Evolutionary conservation across 2,329 filamentous ascomycete genomes (phyloP).

Genomic region (Zasmidium citrigriseum): DNA sequence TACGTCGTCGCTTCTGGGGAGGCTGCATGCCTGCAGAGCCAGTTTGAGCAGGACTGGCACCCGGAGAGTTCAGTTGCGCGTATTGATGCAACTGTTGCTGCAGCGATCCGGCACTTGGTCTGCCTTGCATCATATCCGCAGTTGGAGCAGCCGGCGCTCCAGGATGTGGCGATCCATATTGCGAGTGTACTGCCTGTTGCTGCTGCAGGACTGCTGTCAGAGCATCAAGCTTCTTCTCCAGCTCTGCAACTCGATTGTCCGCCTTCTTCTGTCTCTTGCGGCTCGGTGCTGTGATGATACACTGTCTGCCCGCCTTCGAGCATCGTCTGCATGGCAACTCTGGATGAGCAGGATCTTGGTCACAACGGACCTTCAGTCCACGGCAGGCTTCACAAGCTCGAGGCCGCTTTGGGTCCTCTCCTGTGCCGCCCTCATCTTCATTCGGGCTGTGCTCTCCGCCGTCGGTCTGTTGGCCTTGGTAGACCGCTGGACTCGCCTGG

Average conservation of each 20-base stretch:
- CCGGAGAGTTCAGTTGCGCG: neutral
- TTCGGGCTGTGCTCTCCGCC: conserved; percentile 17
- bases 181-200: conserved; percentile 29
- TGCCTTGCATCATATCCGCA: conserved; percentile 19
- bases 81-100: conserved; percentile 13
- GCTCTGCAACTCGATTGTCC: conserved; percentile 82
- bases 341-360: conserved; percentile 65
- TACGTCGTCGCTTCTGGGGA: conserved; percentile 28
- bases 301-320: conserved; percentile 74
- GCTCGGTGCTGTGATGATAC: conserved; percentile 72
- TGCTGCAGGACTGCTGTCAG: conserved; percentile 78
- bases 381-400: conserved; percentile 52
- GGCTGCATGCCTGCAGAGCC: conserved; percentile 19
- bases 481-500: conserved; percentile 23
- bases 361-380: conserved; percentile 70
- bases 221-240: conserved; percentile 91
- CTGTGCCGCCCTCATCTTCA: conserved; percentile 13
- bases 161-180: conserved; percentile 16
- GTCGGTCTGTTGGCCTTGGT: conserved; percentile 9
- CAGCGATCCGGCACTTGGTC: conserved; percentile 7
- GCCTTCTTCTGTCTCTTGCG: conserved; percentile 89
- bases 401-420: conserved; percentile 46
- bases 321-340: conserved; percentile 67
- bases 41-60: neutral
- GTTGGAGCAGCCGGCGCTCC: conserved; percentile 14